These are phyloP conservation scores for Cladosporium colombiae DNA, from an alignment of 2,329 filamentous ascomycete genomes.

Conservation along the genomic window DNA sequence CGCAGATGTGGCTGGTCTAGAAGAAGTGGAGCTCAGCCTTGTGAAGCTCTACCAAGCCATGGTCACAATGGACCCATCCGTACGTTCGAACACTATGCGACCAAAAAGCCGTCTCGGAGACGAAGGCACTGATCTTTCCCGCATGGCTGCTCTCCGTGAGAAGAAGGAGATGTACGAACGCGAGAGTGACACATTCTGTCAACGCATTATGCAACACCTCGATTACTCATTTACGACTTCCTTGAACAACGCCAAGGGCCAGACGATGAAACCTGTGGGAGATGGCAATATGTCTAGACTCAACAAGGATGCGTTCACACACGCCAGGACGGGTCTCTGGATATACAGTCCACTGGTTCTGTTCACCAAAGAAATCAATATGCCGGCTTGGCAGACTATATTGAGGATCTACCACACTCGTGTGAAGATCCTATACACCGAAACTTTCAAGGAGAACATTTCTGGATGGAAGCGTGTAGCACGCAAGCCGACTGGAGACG, in stretches of 20 bases:
- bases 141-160: constrained; percentile 91
- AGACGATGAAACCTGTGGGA: constrained; percentile 37
- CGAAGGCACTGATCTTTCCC: constrained; percentile 69
- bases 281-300: constrained; percentile 52
- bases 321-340: constrained; percentile 75
- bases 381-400: constrained; percentile 76
- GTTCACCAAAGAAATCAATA: constrained; percentile 83
- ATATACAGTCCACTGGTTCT: constrained; percentile 84
- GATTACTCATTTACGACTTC: constrained; percentile 75
- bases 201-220: constrained; percentile 79
- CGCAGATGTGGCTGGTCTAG: constrained; percentile 68
- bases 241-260: constrained; percentile 55
- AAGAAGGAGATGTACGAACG: constrained; percentile 87
- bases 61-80: constrained; percentile 84
- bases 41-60: constrained; percentile 88
- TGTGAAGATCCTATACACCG: constrained; percentile 74
- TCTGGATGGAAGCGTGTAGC: constrained; percentile 64
- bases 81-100: constrained; percentile 53
- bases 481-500: constrained; percentile 36
- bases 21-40: constrained; percentile 75
- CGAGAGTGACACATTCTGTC: constrained; percentile 75
- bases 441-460: constrained; percentile 77
- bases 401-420: constrained; percentile 79
- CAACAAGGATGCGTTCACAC: constrained; percentile 68
- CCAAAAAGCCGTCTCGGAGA: constrained; percentile 56